phyloP scores from a whole-genome alignment of 169 alveolate species.

The Eimeria falciformis region DNA sequence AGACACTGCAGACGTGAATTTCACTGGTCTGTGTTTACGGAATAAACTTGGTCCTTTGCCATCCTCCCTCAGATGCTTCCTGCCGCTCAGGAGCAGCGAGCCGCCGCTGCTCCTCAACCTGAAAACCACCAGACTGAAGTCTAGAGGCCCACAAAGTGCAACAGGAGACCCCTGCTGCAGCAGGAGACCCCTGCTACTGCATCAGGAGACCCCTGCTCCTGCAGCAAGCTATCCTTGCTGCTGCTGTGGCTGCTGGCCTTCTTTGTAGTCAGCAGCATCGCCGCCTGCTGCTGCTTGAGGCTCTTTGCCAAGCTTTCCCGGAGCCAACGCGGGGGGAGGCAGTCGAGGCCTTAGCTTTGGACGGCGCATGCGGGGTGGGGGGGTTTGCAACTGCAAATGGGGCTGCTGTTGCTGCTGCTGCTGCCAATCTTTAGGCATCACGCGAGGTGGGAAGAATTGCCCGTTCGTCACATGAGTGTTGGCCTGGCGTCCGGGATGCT shows the following conservation, averaged over 20 bases:
- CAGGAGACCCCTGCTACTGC: no score
- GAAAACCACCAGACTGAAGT: no score
- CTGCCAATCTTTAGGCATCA: slow-evolving; percentile 43
- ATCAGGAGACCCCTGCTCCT: no score
- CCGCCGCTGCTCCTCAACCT: no score
- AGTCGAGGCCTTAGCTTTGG: slow-evolving; percentile 50
- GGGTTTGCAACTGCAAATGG: not conserved
- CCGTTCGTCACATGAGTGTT: not conserved
- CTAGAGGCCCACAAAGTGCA: no score
- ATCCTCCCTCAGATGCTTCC: no score
- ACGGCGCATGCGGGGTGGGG: slow-evolving; percentile 1
- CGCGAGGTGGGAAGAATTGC: slow-evolving; percentile 51
- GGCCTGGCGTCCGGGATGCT: no score
- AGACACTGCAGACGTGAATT: no score
- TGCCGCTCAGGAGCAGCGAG: no score
- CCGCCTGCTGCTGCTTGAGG: not conserved
- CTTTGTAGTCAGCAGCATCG: not conserved
- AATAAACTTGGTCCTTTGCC: no score
- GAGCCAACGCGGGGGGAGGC: slow-evolving; percentile 26
- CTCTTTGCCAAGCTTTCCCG: not conserved
- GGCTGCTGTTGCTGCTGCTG: slow-evolving; percentile 33
- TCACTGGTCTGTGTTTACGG: no score
- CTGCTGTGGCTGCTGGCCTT: not conserved
- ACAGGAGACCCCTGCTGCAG: no score
- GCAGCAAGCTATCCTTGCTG: not conserved